Evolutionary conservation across 1,284 basidiomycete genomes (phyloP), one percentile per base, ranked within the genome.

Genomic region (Cutaneotrichosporon sp.): DNA sequence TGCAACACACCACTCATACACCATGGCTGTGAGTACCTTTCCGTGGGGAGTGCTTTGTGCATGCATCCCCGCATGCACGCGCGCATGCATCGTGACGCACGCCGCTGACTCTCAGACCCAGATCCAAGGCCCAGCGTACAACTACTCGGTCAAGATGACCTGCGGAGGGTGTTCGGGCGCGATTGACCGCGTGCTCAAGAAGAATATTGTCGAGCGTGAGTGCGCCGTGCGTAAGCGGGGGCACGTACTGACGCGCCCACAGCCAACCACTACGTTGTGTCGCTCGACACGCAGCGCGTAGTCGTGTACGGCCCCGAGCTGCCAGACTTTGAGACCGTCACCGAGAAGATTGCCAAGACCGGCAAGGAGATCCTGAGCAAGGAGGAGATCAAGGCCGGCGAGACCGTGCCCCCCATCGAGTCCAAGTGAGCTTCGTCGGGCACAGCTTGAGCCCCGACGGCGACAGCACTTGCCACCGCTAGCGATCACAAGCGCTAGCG

Each of bases 71-170:
- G 36, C 36, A 15, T 14, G 12, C 40, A 41, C 40, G 13, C 40
- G 13, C 18, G 12, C 20, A 18, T 21, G 13, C 40, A 22, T 39
- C 23, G 23, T 17, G 17, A 22, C 26, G 21, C 45, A 20, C 18
- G 26, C 34, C 41, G 42, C 43, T 17, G 14, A 18, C 18, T 35
- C 51, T 48, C 12, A 44, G 45, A n/a, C 30, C 36, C 13, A 59
- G 57, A 46, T 51, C 39, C 49, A 46, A 34, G 57, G 57, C 36
- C 72, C 73, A 4, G 72, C 72, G 13, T 73, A 73, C 60, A 59
- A 64, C 52, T 74, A 73, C 59, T 59, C 66, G 30, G 70, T 75
- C 58, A 72, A 68, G 60, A 76, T 76, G 73, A 75, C 74, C 8
- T 76, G 74, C 52, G 58, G 59, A 17, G 71, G 71, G 14, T 76